Conservation (phyloP, 2,329 filamentous ascomycete genomes). For the Didymella pinodella region DNA sequence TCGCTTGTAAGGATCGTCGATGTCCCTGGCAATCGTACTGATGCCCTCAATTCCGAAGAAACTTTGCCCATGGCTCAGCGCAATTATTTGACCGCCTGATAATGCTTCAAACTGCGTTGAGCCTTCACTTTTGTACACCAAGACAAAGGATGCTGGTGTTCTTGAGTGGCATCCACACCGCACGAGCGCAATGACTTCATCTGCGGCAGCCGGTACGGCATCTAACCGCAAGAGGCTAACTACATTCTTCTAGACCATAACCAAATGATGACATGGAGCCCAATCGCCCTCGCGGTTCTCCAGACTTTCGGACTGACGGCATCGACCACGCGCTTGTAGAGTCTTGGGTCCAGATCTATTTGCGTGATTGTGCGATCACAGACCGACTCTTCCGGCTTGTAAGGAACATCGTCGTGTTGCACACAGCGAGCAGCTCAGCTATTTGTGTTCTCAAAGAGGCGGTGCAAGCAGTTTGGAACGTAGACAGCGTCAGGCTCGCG, state of each 20-base stretch:
- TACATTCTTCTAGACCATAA: constrained; percentile 34
- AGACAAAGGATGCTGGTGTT: constrained; percentile 11
- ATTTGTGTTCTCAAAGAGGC: constrained; percentile 6
- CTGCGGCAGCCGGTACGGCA: constrained; percentile 19
- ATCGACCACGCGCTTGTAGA: constrained; percentile 23
- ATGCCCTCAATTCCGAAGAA: background rate
- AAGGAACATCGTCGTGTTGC: constrained; percentile 1
- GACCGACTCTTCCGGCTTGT: constrained; percentile 17
- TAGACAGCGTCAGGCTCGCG: constrained; percentile 20
- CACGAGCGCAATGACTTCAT: constrained; percentile 20
- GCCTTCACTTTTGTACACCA: background rate
- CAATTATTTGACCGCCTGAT: background rate
- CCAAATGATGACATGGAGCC: constrained; percentile 41
- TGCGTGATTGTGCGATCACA: constrained; percentile 20
- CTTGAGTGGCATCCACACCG: constrained; percentile 13
- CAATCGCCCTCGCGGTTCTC: constrained; percentile 35
- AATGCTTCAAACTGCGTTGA: background rate
- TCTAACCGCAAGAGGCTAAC: constrained; percentile 23
- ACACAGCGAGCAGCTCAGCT: constrained; percentile 7
- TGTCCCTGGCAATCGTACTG: constrained; percentile 16
- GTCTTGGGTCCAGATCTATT: constrained; percentile 17
- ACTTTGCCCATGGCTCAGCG: background rate
- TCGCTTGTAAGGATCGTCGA: constrained; percentile 15
- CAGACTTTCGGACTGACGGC: constrained; percentile 33
- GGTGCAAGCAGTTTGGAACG: constrained; percentile 12